Base-by-base conservation (phyloP, 768 basidiomycete genomes). In the Psilocybe sp. region DNA sequence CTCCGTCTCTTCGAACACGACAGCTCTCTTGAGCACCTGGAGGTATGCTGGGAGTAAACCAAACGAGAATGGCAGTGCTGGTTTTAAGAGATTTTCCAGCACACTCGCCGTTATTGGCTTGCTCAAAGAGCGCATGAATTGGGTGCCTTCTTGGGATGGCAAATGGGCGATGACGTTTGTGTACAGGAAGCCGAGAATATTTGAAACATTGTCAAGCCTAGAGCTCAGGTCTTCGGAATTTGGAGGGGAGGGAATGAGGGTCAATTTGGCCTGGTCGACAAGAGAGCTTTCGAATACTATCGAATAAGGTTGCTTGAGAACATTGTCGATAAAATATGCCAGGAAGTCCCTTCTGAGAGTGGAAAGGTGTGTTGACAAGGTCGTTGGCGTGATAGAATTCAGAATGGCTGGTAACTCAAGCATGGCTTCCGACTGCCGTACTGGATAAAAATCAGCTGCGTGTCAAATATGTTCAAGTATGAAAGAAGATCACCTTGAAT, bases 21-120 rank as follows among this genome's bases (percentile, higher is more conserved):
- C 81, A 5, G 87, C 84, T n/a, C 70, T 66, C 16, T 72, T 57
- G 1, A 84, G 66, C 10, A 87, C 67, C 7, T 71, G 65, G 19
- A 95, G 69, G 65, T 85, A 95, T 1, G 70, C 53, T 3, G 85
- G 81, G 0, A 95, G 73, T 5, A 66, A 68, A 5, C 75, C 68
- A 40, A 88, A 75, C 2, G 81, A 78, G 1, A 81, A 78, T 0
- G 93, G 91, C 3, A 94, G 69, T n/a, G 76, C 75, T 0, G 87
- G 81, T 32, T 84, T 68, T 39, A 95, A 74, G 32, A 94, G 67
- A 54, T 81, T 74, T 43, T 81, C 76, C 44, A 95, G 74, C 15
- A 92, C 59, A 19, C 82, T 79, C 4, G 70, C 73, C 3, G 79
- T 78, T 14, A 88, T 57, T 1, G 86, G 81, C 59, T 79, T 83